Evolutionary conservation across 768 basidiomycete genomes (phyloP).

Genomic region (Amanita rimosa): DNA sequence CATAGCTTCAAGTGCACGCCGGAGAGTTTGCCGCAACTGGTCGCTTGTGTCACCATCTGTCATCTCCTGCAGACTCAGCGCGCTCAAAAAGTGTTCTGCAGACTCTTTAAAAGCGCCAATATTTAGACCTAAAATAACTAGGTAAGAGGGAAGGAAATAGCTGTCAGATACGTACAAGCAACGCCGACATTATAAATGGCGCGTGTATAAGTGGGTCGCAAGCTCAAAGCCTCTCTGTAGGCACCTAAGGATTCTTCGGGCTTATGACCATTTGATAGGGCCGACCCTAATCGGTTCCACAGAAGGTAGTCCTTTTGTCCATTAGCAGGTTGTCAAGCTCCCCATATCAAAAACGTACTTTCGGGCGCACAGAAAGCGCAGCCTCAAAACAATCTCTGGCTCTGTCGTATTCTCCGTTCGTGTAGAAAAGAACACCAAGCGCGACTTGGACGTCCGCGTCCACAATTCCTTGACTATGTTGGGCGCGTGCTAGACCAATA

Average conservation of each 20-base stretch:
- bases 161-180: conserved; percentile 56
- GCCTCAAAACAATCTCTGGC: conserved; percentile 94
- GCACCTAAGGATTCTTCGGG: conserved; percentile 90
- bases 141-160: conserved; percentile 4
- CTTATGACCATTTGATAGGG: conserved; percentile 85
- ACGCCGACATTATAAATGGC: conserved; percentile 98
- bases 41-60: conserved; percentile 63
- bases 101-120: conserved; percentile 94
- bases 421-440: conserved; percentile 88
- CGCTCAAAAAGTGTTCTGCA: conserved; percentile 89
- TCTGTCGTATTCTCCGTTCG: conserved; percentile 71
- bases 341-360: conserved; percentile 18
- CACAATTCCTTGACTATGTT: conserved; percentile 57
- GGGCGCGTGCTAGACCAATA: conserved; percentile 70
- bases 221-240: conserved; percentile 80
- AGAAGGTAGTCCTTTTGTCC: conserved; percentile 67
- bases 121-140: conserved; percentile 59
- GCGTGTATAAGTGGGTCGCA: conserved; percentile 92
- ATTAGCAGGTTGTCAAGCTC: conserved; percentile 10
- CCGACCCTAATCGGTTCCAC: conserved; percentile 95
- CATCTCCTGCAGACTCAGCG: conserved; percentile 67
- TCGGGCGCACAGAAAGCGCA: conserved; percentile 70
- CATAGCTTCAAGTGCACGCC: conserved; percentile 73
- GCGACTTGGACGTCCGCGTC: conserved; percentile 92
- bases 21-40: conserved; percentile 84